Percentiles rank a stretch among this genome's conserved stretches.
These are phyloP conservation scores for Phytopythium sindhum DNA, from an alignment of 352 stramenopile species.

Conservation along the genomic window DNA sequence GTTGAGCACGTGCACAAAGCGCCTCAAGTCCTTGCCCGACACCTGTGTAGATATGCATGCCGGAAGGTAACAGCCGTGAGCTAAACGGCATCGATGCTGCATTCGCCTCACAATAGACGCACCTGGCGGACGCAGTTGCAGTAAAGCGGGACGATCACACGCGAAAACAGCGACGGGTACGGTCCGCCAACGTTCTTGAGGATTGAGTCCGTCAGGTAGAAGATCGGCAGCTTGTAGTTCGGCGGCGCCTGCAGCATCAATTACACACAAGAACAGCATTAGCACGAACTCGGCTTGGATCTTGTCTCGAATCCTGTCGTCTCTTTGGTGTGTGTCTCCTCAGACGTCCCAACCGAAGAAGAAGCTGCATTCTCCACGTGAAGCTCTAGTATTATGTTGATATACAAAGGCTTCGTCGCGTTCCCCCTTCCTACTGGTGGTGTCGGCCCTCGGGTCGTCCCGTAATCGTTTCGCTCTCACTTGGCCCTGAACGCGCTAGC, in stretches of 20 bases:
- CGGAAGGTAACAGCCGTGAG: not conserved
- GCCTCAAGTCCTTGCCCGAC: slow-evolving; percentile 72
- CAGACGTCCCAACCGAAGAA: slow-evolving; percentile 4
- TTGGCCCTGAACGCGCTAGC: not conserved
- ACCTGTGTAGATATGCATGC: slow-evolving; percentile 32
- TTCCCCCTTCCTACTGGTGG: not conserved
- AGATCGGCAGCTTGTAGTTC: slow-evolving; percentile 87
- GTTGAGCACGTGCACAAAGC: slow-evolving; percentile 84
- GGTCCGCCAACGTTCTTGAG: slow-evolving; percentile 83
- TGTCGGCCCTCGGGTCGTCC: not conserved
- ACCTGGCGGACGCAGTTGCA: slow-evolving; percentile 84
- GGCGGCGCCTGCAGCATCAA: slow-evolving; percentile 41
- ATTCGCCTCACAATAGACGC: not conserved
- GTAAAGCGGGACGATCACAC: slow-evolving; percentile 78
- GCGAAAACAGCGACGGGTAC: slow-evolving; percentile 64
- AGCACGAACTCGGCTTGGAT: not conserved
- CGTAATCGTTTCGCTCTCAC: not conserved
- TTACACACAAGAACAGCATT: slow-evolving; percentile 13
- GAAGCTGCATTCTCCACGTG: slow-evolving; percentile 1
- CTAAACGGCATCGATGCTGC: not conserved
- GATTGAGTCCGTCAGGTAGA: slow-evolving; percentile 90
- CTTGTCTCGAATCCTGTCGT: not conserved
- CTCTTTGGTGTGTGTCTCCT: not conserved
- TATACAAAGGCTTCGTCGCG: not conserved
- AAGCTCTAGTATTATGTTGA: not conserved